These are phyloP conservation scores for Chimonanthus praecox DNA, from an alignment of 164 flowering plant genomes.

Conservation along the genomic window DNA sequence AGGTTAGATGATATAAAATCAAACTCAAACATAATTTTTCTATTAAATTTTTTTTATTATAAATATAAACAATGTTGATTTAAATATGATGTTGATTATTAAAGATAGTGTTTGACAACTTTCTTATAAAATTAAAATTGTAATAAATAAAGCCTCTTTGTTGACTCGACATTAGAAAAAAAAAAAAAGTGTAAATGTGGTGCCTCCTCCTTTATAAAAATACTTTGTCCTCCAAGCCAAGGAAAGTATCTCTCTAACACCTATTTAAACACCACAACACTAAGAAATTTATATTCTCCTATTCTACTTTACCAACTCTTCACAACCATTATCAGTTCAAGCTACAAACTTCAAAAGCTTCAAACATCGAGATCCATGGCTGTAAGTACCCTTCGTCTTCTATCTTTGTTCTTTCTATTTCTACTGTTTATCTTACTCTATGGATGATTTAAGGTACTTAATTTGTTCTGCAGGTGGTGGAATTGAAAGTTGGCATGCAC, in stretches of 20 bases:
- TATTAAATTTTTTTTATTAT: no score
- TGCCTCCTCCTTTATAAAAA: background rate
- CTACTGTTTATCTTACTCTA: background rate
- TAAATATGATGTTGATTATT: no score
- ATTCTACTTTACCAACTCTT: background rate
- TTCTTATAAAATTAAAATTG: background rate
- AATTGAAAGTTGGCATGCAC: slow-evolving; percentile 79
- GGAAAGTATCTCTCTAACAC: background rate
- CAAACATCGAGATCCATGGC: background rate
- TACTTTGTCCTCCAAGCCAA: slow-evolving; percentile 3
- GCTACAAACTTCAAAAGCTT: background rate
- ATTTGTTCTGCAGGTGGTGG: slow-evolving; percentile 49
- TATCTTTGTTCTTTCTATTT: background rate
- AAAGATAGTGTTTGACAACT: background rate
- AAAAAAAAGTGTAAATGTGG: background rate
- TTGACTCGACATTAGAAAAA: background rate
- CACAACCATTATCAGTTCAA: background rate
- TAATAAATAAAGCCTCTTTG: background rate
- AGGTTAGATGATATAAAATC: no score
- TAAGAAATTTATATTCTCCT: no score
- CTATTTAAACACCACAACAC: slow-evolving; percentile 1
- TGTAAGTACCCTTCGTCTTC: background rate
- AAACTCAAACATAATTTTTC: no score
- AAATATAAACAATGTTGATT: no score
- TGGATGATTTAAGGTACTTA: background rate